phyloP scores from a whole-genome alignment of 2,329 filamentous ascomycete species.

The Didymella segeticola region DNA sequence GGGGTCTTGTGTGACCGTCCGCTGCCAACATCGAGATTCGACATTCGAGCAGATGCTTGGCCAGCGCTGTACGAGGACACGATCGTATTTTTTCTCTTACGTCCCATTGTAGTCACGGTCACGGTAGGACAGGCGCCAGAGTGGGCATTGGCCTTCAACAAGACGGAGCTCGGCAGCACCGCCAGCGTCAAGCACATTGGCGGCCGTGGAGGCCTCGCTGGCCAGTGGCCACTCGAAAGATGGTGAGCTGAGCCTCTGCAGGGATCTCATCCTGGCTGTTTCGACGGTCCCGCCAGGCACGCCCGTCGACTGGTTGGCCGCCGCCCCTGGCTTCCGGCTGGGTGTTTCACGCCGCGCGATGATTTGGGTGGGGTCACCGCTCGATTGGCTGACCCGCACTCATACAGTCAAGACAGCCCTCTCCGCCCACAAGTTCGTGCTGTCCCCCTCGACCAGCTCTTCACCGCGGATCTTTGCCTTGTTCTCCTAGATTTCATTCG shows the following conservation, averaged over 20 bases:
- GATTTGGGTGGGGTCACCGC: constrained; percentile 10
- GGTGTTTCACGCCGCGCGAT: constrained; percentile 29
- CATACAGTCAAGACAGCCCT: constrained; percentile 11
- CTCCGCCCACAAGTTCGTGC: constrained; percentile 27
- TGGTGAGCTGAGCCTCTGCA: constrained; percentile 28
- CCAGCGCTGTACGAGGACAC: background rate
- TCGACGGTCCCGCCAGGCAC: constrained; percentile 37
- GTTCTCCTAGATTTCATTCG: constrained; percentile 31
- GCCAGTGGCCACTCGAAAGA: constrained; percentile 26
- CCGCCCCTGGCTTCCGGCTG: constrained; percentile 16
- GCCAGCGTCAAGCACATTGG: constrained; percentile 16
- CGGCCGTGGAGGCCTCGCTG: constrained; percentile 15
- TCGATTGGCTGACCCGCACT: constrained; percentile 15
- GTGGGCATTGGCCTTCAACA: background rate
- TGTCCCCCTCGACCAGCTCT: constrained; percentile 15
- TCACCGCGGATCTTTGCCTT: constrained; percentile 21
- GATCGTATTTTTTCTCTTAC: background rate
- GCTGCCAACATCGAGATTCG: background rate
- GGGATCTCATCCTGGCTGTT: constrained; percentile 27
- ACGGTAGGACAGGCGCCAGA: constrained; percentile 5
- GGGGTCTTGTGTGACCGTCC: background rate
- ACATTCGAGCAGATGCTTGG: constrained; percentile 4
- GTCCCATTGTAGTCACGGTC: too few relatives aligned
- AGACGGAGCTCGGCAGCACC: constrained; percentile 17
- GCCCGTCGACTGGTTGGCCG: constrained; percentile 27